Percentiles rank a stretch among this genome's conserved stretches.
Conservation (phyloP, 768 basidiomycete genomes). For the Auriscalpium orientale region DNA sequence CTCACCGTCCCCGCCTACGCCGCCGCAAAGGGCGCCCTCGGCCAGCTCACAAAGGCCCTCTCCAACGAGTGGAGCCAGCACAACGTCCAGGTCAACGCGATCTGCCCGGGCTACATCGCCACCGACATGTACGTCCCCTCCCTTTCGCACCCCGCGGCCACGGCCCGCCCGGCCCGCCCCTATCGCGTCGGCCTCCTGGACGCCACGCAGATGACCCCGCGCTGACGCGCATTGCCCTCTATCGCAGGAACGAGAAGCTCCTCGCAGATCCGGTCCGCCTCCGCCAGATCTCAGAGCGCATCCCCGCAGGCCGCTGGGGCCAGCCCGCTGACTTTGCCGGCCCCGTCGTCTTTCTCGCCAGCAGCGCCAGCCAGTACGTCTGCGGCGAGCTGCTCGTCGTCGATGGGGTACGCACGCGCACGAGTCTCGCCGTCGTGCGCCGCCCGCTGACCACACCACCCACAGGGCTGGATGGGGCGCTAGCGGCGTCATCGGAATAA, state of each 20-base stretch:
- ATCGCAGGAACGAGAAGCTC: slow-evolving; percentile 56
- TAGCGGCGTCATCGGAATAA: background rate
- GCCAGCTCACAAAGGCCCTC: slow-evolving; percentile 81
- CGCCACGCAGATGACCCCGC: background rate
- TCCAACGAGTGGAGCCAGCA: slow-evolving; percentile 90
- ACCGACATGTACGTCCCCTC: slow-evolving; percentile 66
- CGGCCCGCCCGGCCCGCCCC: slow-evolving; percentile 9
- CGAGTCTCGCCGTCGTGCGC: background rate
- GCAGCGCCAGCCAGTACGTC: slow-evolving; percentile 58
- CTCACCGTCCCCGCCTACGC: slow-evolving; percentile 84
- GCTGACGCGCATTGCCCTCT: background rate
- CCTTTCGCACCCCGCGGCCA: slow-evolving; percentile 1
- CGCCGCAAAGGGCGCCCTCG: slow-evolving; percentile 82
- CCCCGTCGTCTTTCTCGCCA: slow-evolving; percentile 58
- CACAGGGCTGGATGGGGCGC: slow-evolving; percentile 23
- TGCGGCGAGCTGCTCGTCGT: slow-evolving; percentile 61
- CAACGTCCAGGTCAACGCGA: slow-evolving; percentile 83
- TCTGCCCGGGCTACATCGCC: slow-evolving; percentile 81
- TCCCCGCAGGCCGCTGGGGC: slow-evolving; percentile 65
- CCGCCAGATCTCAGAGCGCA: slow-evolving; percentile 63
- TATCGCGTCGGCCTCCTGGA: background rate
- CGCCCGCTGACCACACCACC: background rate
- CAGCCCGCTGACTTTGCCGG: slow-evolving; percentile 60
- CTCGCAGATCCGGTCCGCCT: slow-evolving; percentile 53
- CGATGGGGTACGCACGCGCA: slow-evolving; percentile 49